Evolutionary conservation across 345 rosid genomes (phyloP).

Genomic region (Gynandropsis gynandra): DNA sequence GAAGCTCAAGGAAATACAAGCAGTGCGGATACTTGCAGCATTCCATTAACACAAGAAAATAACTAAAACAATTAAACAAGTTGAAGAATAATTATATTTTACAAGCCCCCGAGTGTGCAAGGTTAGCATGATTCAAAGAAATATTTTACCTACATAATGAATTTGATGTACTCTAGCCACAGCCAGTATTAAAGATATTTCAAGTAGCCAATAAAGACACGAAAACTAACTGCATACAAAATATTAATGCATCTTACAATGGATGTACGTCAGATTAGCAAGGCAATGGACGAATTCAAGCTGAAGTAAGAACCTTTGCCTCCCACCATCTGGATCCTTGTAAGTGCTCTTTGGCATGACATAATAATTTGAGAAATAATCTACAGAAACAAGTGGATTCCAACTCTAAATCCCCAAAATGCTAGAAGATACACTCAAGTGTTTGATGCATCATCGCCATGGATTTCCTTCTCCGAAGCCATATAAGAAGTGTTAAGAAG

Average conservation of each 20-base stretch:
- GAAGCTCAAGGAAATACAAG: conserved; percentile 88
- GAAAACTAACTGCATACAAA: background rate
- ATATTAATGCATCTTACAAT: conserved; percentile 43
- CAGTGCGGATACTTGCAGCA: conserved; percentile 92
- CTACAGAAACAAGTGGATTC: conserved; percentile 1
- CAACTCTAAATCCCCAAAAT: background rate
- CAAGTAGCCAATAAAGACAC: conserved; percentile 93
- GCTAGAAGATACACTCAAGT: conserved; percentile 12
- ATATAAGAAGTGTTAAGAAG: too few relatives aligned
- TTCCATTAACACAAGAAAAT: conserved; percentile 18
- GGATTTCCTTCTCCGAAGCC: conserved; percentile 21
- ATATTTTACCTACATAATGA: conserved; percentile 63
- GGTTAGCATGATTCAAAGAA: background rate
- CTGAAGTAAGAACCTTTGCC: conserved; percentile 78
- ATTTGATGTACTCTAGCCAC: conserved; percentile 80
- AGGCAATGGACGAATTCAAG: conserved; percentile 93
- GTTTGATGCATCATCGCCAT: conserved; percentile 17
- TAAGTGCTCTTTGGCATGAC: conserved; percentile 49
- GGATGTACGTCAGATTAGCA: conserved; percentile 95
- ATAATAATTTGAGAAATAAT: background rate
- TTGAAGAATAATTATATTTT: too few relatives aligned
- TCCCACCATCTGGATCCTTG: conserved; percentile 90
- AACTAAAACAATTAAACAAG: background rate
- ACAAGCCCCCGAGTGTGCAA: background rate
- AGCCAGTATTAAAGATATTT: conserved; percentile 98